Base-by-base conservation (phyloP, 1,139 yeast genomes). In the Entelexis paramagnoliae region DNA sequence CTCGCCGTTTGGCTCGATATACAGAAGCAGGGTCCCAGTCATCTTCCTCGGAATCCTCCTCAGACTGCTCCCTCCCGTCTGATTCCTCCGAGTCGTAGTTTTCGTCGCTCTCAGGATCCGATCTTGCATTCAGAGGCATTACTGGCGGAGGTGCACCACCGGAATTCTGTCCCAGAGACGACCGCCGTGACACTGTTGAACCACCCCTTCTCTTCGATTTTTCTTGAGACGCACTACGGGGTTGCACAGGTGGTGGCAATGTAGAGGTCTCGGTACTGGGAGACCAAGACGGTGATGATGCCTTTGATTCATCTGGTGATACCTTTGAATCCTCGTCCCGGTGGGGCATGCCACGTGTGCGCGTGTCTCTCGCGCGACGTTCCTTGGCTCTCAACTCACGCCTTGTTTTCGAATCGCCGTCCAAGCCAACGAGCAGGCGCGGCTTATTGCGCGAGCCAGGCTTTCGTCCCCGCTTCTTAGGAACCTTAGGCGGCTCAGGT, bases 61-160 rank as follows among this genome's bases (percentile, higher is more conserved):
- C 34, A 3, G 28, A 36, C 17, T 20, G 17, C 41, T 36, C 41
- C 2, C 13, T 11, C 20, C 9, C 17, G 13, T 36, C 36, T 6
- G 16, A 3, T 19, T 33, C 35, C 4, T 46, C 43, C 8, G 44
- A 34, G 16, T 36, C 45, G 16, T 42, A 26, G 20, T 35, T 24
- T 4, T 29, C 34, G 19, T 30, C 36, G 19, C 29, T 16, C n/a
- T 33, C 46, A 7, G 8, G 3, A 2, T 28, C 4, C 7, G 7
- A 2, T 17, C 40, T 14, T 4, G 29, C 16, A 17, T 24, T 35
- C 11, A 51, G 19, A 9, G 53, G 53, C 53, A 47, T 47, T 17
- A 51, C 53, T 2, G 53, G 53, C 4, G 53, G 53, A 4, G 53
- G 51, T 2, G 49, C 51, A 13, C 53, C 51, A 1, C 50, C 29